phyloP scores from a whole-genome alignment of 2,329 filamentous ascomycete genomes.

The Aspergillus novofumigatus region DNA sequence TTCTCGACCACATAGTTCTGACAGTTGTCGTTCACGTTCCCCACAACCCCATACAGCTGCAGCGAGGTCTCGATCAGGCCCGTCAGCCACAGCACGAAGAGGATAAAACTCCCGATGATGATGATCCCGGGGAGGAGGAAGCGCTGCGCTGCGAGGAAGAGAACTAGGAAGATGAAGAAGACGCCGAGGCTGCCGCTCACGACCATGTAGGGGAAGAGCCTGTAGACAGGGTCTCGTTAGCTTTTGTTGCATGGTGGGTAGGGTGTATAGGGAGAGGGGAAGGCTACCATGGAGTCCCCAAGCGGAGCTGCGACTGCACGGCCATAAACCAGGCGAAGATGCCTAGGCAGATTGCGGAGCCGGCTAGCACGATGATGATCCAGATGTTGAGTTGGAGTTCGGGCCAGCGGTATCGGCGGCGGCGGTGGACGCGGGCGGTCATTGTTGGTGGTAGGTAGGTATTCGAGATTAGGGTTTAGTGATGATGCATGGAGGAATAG shows the following conservation, averaged over 20 bases:
- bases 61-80: conserved; percentile 61
- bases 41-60: conserved; percentile 55
- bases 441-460: conserved; percentile 17
- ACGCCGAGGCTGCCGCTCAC: conserved; percentile 54
- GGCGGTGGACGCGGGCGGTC: conserved; percentile 29
- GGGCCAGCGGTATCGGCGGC: conserved; percentile 58
- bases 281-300: conserved; percentile 57
- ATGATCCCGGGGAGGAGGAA: conserved; percentile 57
- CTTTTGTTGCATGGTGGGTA: too few species aligned
- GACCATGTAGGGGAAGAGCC: conserved; percentile 63
- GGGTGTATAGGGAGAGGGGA: neutral
- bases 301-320: conserved; percentile 52
- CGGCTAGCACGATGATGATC: conserved; percentile 59
- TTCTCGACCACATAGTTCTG: conserved; percentile 52
- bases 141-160: conserved; percentile 53
- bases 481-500: neutral
- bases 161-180: conserved; percentile 56
- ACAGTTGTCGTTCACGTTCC: conserved; percentile 57
- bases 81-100: conserved; percentile 59
- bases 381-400: conserved; percentile 62
- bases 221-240: conserved; percentile 23
- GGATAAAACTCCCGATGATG: conserved; percentile 57
- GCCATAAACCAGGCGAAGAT: conserved; percentile 58
- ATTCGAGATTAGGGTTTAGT: neutral
- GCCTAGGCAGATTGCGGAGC: conserved; percentile 55